Evolutionary conservation across 2,329 filamentous ascomycete genomes (phyloP), one percentile per base, ranked within the genome.

Genomic region (Epichloe brachyelytri): DNA sequence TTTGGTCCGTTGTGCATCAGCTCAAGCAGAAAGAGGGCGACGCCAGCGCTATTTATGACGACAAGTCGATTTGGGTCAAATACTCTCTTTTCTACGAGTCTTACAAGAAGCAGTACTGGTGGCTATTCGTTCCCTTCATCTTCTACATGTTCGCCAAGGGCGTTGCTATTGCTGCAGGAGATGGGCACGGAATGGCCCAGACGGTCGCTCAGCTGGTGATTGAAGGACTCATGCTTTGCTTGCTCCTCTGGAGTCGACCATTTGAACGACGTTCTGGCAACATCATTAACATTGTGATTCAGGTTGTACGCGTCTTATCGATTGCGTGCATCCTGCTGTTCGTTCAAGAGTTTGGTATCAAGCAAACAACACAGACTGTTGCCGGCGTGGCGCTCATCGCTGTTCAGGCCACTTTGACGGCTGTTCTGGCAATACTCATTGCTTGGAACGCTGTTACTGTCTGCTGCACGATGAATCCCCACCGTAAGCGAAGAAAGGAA

Each of bases 61-160:
- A 97, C 70, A 94, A 93, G 73, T 79, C 85, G 53, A 83, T 85
- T 40, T 96, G 93, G 90, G 77, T 88, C 65, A 95, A 93, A 72
- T 98, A 98, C 76, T 93, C 87, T 61, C 76, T 96, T 55, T 97
- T 98, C 71, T 98, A 98, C 73, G 93, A 97, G 62, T 85, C 84
- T 59, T 97, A 95, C 76, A 89, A 88, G 72, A 88, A 86, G 68
- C 81, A 83, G 59, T 95, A 91, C 73, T 98, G 93, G 93, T 97
- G 91, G 91, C 70, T 96, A 22, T 97, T 98, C 64, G 77, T 97
- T 14, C 93, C 93, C 0, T 75, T 79, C 54, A 95, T 97, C 62
- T 54, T 89, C 56, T 97, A 97, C 74, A 86, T 90, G 74, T 89
- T 96, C 63, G 83, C 82, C 63, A 93, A 93, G 71, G 90, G 91